Conservation (phyloP, 2,329 filamentous ascomycete genomes). For the Phialemonium atrogriseum region DNA sequence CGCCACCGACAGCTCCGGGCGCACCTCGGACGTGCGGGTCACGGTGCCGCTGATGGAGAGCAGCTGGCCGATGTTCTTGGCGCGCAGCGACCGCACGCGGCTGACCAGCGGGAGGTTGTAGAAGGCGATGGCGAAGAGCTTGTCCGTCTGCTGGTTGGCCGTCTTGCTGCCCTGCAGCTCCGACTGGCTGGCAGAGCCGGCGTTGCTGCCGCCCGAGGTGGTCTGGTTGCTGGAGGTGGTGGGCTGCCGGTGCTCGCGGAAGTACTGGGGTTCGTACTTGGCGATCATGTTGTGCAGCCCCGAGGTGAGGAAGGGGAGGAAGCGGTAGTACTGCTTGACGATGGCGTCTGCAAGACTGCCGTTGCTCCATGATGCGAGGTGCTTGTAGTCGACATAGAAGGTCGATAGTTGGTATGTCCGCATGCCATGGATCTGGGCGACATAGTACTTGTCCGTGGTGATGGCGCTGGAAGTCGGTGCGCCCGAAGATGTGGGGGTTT, state of each 20-base stretch:
- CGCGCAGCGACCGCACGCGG: conserved; percentile 75
- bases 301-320: conserved; percentile 81
- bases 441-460: conserved; percentile 74
- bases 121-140: conserved; percentile 86
- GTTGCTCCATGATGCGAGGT: conserved; percentile 69
- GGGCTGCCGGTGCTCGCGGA: conserved; percentile 82
- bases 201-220: conserved; percentile 56
- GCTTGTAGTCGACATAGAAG: conserved; percentile 80
- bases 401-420: conserved; percentile 69
- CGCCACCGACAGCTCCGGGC: conserved; percentile 83
- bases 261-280: conserved; percentile 91
- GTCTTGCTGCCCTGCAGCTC: conserved; percentile 63
- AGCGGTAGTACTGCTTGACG: conserved; percentile 87
- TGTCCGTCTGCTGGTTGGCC: conserved; percentile 91
- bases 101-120: conserved; percentile 89
- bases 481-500: conserved; percentile 57
- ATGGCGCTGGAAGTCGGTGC: conserved; percentile 60
- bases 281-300: conserved; percentile 88
- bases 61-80: conserved; percentile 83
- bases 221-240: conserved; percentile 65
- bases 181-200: conserved; percentile 53
- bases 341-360: conserved; percentile 79
- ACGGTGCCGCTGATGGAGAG: conserved; percentile 95
- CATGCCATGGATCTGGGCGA: conserved; percentile 76
- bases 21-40: conserved; percentile 92